These are phyloP conservation scores for Ottelia alismoides DNA, from an alignment of 106 monocot genomes.

Conservation along the genomic window DNA sequence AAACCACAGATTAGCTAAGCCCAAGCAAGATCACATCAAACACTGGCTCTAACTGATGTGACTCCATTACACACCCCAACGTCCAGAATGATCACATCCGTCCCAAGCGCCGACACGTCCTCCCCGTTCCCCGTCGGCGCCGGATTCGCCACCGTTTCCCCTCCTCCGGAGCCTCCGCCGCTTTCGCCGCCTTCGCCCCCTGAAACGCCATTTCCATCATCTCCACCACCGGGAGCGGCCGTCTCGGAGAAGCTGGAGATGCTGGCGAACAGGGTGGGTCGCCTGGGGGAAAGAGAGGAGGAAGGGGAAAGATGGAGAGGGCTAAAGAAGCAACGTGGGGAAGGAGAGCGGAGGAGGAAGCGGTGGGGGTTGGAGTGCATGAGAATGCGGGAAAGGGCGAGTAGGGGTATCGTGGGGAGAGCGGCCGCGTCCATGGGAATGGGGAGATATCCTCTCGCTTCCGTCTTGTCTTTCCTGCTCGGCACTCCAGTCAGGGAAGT, in stretches of 20 bases:
- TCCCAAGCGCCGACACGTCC: constrained; percentile 21
- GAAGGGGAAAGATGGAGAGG: constrained; percentile 2
- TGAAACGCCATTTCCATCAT: constrained; percentile 12
- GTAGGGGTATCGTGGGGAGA: constrained; percentile 31
- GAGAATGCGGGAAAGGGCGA: constrained; percentile 61
- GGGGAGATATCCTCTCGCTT: not conserved
- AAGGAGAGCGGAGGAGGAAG: constrained; percentile 6
- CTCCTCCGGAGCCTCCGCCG: constrained; percentile 20
- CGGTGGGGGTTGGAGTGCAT: constrained; percentile 18
- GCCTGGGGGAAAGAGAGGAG: too few species aligned
- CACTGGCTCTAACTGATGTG: too few species aligned
- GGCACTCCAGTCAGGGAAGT: too few species aligned
- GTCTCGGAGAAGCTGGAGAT: constrained; percentile 31
- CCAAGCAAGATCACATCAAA: too few species aligned
- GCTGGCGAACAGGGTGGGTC: constrained; percentile 18
- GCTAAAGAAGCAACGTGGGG: too few species aligned
- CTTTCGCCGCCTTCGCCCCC: too few species aligned
- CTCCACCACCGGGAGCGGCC: constrained; percentile 20
- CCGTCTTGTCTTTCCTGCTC: too few species aligned
- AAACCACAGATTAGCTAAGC: too few species aligned
- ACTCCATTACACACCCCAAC: too few species aligned
- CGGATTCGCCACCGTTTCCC: constrained; percentile 20
- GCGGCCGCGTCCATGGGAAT: constrained; percentile 19
- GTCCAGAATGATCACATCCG: constrained; percentile 82
- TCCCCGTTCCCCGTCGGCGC: constrained; percentile 7